These are phyloP conservation scores for Aspergillus leporis DNA, from an alignment of 495 filamentous ascomycete species.

Conservation along the genomic window DNA sequence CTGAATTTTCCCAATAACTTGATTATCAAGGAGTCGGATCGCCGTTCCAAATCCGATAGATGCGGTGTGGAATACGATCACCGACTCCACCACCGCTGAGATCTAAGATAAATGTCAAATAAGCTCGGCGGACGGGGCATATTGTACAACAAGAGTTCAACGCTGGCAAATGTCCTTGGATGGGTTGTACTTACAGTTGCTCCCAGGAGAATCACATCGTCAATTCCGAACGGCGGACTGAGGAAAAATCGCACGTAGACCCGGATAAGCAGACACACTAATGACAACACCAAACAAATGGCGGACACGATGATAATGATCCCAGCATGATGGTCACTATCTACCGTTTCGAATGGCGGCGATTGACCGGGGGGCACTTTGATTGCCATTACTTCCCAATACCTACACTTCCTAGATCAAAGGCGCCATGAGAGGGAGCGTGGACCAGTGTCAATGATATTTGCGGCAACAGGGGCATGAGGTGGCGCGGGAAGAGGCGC, in stretches of 20 bases:
- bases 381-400: not conserved
- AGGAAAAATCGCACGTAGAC: conserved; percentile 29
- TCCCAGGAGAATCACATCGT: conserved; percentile 26
- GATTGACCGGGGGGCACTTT: conserved; percentile 19
- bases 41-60: conserved; percentile 31
- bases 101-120: conserved; percentile 13
- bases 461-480: not conserved
- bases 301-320: conserved; percentile 41
- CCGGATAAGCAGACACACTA: conserved; percentile 34
- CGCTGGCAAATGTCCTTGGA: not conserved
- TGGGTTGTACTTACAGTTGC: conserved; percentile 22
- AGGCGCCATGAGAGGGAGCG: not conserved
- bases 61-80: conserved; percentile 23
- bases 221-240: conserved; percentile 20
- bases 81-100: conserved; percentile 22
- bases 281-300: conserved; percentile 38
- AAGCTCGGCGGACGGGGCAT: not conserved
- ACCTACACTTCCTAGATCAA: not conserved
- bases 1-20: conserved; percentile 22
- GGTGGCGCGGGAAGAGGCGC: not conserved
- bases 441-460: not conserved
- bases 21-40: conserved; percentile 18
- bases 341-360: conserved; percentile 23
- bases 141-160: not conserved
- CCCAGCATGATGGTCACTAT: conserved; percentile 29